Conservation (phyloP, 805 yeast species). For the Wickerhamomyces kurtzmanii region DNA sequence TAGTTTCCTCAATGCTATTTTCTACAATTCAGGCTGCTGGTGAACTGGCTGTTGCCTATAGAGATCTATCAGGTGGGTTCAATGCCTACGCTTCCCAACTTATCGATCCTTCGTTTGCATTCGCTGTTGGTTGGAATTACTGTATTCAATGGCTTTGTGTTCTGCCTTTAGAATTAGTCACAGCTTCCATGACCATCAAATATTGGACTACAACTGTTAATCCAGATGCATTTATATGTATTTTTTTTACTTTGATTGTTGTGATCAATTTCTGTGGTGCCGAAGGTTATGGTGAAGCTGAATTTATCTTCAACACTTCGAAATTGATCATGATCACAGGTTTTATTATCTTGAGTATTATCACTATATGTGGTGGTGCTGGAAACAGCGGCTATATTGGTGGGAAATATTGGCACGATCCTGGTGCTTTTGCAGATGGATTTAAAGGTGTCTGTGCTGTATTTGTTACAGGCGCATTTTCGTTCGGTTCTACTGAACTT, state of each 20-base stretch:
- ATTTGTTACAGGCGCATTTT: slow-evolving; percentile 51
- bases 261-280: slow-evolving; percentile 49
- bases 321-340: slow-evolving; percentile 53
- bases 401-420: slow-evolving; percentile 46
- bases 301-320: slow-evolving; percentile 41
- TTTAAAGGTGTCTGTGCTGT: slow-evolving; percentile 61
- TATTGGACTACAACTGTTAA: slow-evolving; percentile 33
- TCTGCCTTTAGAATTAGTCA: slow-evolving; percentile 44
- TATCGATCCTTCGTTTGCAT: slow-evolving; percentile 48
- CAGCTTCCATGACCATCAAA: slow-evolving; percentile 40
- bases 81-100: slow-evolving; percentile 24
- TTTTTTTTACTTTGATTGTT: slow-evolving; percentile 42
- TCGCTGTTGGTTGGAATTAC: slow-evolving; percentile 53
- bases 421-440: slow-evolving; percentile 34
- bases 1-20: slow-evolving; percentile 53
- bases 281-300: slow-evolving; percentile 62
- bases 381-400: slow-evolving; percentile 49
- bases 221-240: slow-evolving; percentile 46
- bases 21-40: slow-evolving; percentile 56
- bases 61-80: slow-evolving; percentile 28
- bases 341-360: slow-evolving; percentile 44
- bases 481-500: slow-evolving; percentile 60
- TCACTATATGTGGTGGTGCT: slow-evolving; percentile 51
- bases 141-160: slow-evolving; percentile 46
- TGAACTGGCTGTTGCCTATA: slow-evolving; percentile 30